Evolutionary conservation across 352 stramenopile species (phyloP).

Genomic region (Globisporangium canariense): DNA sequence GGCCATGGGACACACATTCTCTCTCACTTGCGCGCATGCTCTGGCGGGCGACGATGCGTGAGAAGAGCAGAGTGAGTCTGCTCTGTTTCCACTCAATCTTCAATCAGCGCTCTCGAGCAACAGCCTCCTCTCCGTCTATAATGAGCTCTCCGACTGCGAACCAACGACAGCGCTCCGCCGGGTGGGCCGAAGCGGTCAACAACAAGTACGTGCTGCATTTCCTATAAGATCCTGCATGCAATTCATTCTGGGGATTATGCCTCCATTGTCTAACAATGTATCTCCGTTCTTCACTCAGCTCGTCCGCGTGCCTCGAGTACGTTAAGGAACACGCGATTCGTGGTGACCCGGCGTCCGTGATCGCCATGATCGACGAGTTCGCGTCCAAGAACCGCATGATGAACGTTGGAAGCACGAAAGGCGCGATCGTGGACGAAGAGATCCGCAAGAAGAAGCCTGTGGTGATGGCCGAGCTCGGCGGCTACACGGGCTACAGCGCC

Average conservation of each 20-base stretch:
- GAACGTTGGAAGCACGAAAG: constrained; percentile 29
- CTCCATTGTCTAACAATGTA: no score
- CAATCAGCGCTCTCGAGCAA: background rate
- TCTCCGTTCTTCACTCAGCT: background rate
- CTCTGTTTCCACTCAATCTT: no score
- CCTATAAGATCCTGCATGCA: background rate
- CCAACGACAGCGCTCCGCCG: no score
- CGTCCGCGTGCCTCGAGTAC: constrained; percentile 26
- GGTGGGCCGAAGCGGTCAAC: background rate
- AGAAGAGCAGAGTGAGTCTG: no score
- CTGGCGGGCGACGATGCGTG: no score
- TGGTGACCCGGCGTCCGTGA: constrained; percentile 32
- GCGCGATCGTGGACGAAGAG: constrained; percentile 29
- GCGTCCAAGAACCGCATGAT: constrained; percentile 29
- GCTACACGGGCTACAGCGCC: constrained; percentile 41
- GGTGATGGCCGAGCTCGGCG: constrained; percentile 42
- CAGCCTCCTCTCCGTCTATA: background rate
- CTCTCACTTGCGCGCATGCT: no score
- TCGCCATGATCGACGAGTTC: constrained; percentile 36
- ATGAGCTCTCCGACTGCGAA: background rate
- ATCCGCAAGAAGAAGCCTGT: constrained; percentile 33
- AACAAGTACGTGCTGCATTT: background rate
- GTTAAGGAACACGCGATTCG: constrained; percentile 28
- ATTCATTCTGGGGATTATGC: no score
- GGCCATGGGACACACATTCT: no score